These are phyloP conservation scores for Phaeolepiota aurea DNA, from an alignment of 768 basidiomycete genomes.

Conservation along the genomic window DNA sequence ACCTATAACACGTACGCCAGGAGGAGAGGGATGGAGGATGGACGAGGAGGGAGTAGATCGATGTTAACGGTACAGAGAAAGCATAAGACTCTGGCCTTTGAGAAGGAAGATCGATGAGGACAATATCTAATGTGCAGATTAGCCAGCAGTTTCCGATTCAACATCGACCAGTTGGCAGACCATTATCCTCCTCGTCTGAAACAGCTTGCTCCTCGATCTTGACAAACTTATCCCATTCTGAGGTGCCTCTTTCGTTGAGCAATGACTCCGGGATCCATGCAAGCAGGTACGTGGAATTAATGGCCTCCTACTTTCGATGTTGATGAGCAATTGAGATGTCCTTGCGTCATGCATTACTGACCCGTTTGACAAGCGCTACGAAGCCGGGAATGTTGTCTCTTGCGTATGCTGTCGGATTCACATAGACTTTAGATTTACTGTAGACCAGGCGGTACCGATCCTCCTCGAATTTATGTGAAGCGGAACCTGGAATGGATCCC, in stretches of 20 bases:
- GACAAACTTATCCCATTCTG: slow-evolving; percentile 87
- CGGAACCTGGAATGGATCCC: slow-evolving; percentile 11
- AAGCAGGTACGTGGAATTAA: slow-evolving; percentile 70
- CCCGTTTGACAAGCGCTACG: slow-evolving; percentile 84
- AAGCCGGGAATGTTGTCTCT: slow-evolving; percentile 95
- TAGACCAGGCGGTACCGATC: slow-evolving; percentile 74
- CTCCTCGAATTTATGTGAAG: slow-evolving; percentile 26
- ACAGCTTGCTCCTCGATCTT: slow-evolving; percentile 66
- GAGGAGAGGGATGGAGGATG: slow-evolving; percentile 79
- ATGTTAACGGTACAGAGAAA: slow-evolving; percentile 87
- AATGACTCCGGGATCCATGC: slow-evolving; percentile 92
- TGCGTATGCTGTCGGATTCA: slow-evolving; percentile 88
- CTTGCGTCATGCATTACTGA: slow-evolving; percentile 26
- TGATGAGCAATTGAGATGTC: slow-evolving; percentile 2
- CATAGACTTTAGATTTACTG: slow-evolving; percentile 90
- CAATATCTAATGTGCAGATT: slow-evolving; percentile 46
- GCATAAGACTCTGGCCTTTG: slow-evolving; percentile 87
- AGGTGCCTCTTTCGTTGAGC: slow-evolving; percentile 70
- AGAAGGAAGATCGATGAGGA: slow-evolving; percentile 78
- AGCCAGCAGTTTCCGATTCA: neutral
- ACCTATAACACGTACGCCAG: slow-evolving; percentile 54
- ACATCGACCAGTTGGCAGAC: slow-evolving; percentile 26
- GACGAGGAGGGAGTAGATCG: slow-evolving; percentile 84
- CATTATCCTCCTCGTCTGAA: slow-evolving; percentile 63
- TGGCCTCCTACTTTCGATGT: slow-evolving; percentile 46